Evolutionary conservation across 2,329 filamentous ascomycete species (phyloP).

Genomic region (Arthrobotrys musiformis): DNA sequence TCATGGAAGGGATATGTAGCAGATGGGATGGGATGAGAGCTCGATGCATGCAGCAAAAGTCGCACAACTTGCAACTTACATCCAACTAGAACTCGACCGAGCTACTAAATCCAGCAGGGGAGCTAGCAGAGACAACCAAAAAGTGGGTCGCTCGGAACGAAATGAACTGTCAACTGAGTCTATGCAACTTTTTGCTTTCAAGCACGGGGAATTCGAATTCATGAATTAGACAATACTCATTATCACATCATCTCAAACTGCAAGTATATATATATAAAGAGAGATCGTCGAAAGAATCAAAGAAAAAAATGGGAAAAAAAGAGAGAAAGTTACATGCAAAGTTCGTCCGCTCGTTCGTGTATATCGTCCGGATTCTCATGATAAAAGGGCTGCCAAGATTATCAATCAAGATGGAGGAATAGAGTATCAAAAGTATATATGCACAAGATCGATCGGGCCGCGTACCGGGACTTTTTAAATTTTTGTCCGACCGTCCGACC

Average conservation of each 20-base stretch:
- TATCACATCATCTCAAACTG: not conserved
- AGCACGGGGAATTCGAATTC: not conserved
- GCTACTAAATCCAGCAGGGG: not conserved
- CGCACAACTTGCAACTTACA: conserved; percentile 1
- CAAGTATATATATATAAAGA: not conserved
- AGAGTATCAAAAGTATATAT: conserved; percentile 4
- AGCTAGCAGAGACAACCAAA: no score
- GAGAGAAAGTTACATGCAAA: not conserved
- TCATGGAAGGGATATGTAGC: not conserved
- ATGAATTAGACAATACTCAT: conserved; percentile 4
- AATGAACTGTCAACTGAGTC: conserved; percentile 4
- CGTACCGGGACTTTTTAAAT: no score
- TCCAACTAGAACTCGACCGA: no score
- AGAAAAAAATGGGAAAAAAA: not conserved
- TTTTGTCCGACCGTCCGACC: no score
- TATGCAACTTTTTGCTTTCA: conserved; percentile 1
- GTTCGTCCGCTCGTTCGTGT: no score
- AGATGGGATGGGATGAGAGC: conserved; percentile 10
- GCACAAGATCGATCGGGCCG: conserved; percentile 27
- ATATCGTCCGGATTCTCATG: not conserved
- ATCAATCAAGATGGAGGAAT: not conserved
- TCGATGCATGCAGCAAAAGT: conserved; percentile 21
- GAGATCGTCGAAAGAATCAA: not conserved
- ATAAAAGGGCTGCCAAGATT: not conserved
- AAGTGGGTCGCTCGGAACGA: conserved; percentile 27